phyloP scores from a whole-genome alignment of 2,329 filamentous ascomycete species.

The Coleophoma cylindrospora region DNA sequence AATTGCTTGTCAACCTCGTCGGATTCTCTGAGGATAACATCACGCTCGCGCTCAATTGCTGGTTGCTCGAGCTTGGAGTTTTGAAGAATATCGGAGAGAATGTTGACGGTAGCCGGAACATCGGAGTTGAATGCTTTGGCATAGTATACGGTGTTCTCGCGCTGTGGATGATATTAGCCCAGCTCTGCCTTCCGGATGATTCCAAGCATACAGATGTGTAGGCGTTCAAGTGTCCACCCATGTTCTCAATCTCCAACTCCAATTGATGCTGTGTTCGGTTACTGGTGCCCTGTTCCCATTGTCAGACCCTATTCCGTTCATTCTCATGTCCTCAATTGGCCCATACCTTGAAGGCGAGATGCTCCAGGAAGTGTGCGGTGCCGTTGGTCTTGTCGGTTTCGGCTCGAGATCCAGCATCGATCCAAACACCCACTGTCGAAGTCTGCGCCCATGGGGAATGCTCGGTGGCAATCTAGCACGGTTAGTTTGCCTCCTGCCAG shows the following conservation, averaged over 20 bases:
- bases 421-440: conserved; percentile 97
- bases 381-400: conserved; percentile 99
- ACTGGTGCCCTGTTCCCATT: conserved; percentile 66
- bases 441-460: conserved; percentile 98
- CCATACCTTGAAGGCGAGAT: conserved; percentile 96
- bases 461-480: conserved; percentile 83
- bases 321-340: conserved; percentile 9
- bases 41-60: conserved; percentile 95
- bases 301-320: conserved; percentile 14
- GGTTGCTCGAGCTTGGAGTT: conserved; percentile 95
- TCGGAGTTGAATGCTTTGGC: conserved; percentile 99
- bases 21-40: conserved; percentile 97
- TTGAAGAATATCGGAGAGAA: conserved; percentile 97
- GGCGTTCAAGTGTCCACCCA: conserved; percentile 98
- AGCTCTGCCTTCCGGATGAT: conserved; percentile 4
- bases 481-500: conserved; percentile 23
- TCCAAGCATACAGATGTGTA: conserved; percentile 85
- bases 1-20: conserved; percentile 99
- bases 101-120: conserved; percentile 93
- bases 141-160: conserved; percentile 99
- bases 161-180: conserved; percentile 43
- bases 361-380: conserved; percentile 98
- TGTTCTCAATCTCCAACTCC: conserved; percentile 99
- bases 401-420: conserved; percentile 95
- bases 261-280: conserved; percentile 95